Conservation (phyloP, 1,139 yeast genomes). For the Magnusiomyces ingens region DNA sequence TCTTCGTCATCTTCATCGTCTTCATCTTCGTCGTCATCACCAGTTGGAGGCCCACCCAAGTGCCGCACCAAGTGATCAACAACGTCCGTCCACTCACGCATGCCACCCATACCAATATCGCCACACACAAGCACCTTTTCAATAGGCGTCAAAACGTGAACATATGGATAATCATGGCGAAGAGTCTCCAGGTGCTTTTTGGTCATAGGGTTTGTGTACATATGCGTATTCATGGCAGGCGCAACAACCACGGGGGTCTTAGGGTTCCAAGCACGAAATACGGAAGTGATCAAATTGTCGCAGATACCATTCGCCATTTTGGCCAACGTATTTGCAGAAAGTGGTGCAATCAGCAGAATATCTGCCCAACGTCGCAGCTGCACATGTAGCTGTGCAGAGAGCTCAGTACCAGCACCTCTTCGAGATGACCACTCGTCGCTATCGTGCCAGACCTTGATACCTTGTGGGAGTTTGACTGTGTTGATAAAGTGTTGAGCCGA, state of each 20-base stretch:
- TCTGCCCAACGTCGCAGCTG: slow-evolving; percentile 96
- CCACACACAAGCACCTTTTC: slow-evolving; percentile 94
- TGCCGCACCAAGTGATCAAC: slow-evolving; percentile 66
- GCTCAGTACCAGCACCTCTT: slow-evolving; percentile 51
- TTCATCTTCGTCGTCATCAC: slow-evolving; percentile 35
- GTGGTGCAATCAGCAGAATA: slow-evolving; percentile 80
- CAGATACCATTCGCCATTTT: slow-evolving; percentile 87
- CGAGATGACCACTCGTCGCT: slow-evolving; percentile 79
- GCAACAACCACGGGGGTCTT: slow-evolving; percentile 78
- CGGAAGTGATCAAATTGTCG: slow-evolving; percentile 76
- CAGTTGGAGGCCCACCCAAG: slow-evolving; percentile 33
- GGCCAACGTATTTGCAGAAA: slow-evolving; percentile 89
- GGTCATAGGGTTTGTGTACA: slow-evolving; percentile 93
- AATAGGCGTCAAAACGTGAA: slow-evolving; percentile 82
- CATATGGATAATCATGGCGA: slow-evolving; percentile 56
- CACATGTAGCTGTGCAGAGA: slow-evolving; percentile 53
- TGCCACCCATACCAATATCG: slow-evolving; percentile 95
- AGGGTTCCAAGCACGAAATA: slow-evolving; percentile 89
- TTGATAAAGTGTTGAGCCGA: slow-evolving; percentile 76
- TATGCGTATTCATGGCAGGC: slow-evolving; percentile 96
- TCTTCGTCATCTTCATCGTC: slow-evolving; percentile 24
- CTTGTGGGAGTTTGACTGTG: slow-evolving; percentile 71
- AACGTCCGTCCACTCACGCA: slow-evolving; percentile 94
- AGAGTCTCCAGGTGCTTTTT: slow-evolving; percentile 67
- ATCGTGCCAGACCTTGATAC: slow-evolving; percentile 89